Base-by-base conservation (phyloP, 176 grass and related monocot species). In the Rhynchospora tenuis region DNA sequence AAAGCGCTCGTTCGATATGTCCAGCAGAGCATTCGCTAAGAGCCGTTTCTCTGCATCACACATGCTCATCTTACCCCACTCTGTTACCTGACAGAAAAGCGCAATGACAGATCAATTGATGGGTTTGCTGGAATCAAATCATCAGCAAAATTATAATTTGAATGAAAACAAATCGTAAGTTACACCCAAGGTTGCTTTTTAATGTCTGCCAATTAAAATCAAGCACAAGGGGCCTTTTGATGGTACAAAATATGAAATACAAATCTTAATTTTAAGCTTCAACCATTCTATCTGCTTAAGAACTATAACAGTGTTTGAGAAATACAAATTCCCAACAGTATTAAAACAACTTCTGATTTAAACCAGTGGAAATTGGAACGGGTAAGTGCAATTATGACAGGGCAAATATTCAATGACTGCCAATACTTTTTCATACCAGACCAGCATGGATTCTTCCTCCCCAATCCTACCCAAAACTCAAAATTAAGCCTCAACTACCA, bases 11-110 rank as follows among this genome's bases (percentile, higher is more conserved):
- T 99, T 96, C 1, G 91, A 96, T 68, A 96, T 67, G 83, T 99
- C 97, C 84, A 99, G 85, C 43, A 99, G 63, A 50, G 97, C 91
- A 26, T 96, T 96, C 2, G 93, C 97, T 14, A 99, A 82, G 23
- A 99, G 81, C 42, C 97, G 91, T 79, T 91, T 90, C 88, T 99
- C 93, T 59, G 97, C 97, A 85, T 99, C 97, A 85, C 93, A 93
- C 97, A 99, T 96, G 63, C 86, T 89, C 93, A 99, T 99, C 86
- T 54, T 42, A 84, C 97, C 97, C 93, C 97, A 99, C 86, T 92
- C 97, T 7, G 93, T 83, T 46, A 92, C 88, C 96, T 98, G 83
- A 59, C 22, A 89, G 59, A 70, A 85, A 28, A 87, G 64, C 52
- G 59, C 68, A 97, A 46, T 13, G 68, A 61, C 19, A 79, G 73